phyloP scores from a whole-genome alignment of 768 basidiomycete genomes.

The Tephrocybe sp. region DNA sequence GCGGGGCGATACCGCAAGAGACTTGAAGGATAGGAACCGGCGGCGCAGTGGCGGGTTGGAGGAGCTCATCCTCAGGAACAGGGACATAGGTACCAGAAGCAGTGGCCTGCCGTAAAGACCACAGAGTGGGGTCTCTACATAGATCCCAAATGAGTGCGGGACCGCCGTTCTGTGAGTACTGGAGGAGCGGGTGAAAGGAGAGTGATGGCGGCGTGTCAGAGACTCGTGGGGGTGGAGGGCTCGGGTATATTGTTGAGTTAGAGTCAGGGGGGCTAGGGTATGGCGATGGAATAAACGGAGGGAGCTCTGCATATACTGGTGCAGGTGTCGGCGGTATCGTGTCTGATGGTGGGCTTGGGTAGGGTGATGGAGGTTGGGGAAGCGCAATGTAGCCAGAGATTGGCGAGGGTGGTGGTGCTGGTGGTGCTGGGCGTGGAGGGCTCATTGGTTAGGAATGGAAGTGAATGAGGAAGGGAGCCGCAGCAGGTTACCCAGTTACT shows the following conservation, averaged over 20 bases:
- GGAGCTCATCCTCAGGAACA: constrained; percentile 32
- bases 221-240: neutral
- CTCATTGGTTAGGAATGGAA: neutral
- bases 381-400: neutral
- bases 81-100: constrained; percentile 12
- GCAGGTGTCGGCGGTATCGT: neutral
- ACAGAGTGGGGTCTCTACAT: constrained; percentile 35
- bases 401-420: neutral
- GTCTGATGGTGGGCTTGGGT: neutral
- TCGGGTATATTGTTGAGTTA: neutral
- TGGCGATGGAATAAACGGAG: constrained; percentile 6
- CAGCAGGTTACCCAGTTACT: neutral
- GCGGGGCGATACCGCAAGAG: constrained; percentile 46
- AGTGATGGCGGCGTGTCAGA: constrained; percentile 9
- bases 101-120: constrained; percentile 25
- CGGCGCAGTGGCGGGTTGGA: constrained; percentile 44
- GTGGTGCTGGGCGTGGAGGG: neutral
- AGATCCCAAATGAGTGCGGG: constrained; percentile 49
- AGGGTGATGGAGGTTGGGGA: neutral
- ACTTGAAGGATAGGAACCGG: constrained; percentile 36
- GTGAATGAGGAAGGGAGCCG: neutral
- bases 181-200: constrained; percentile 35
- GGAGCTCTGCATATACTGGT: neutral
- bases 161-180: constrained; percentile 35
- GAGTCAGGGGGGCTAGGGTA: neutral